Base-by-base conservation (phyloP, 2,329 filamentous ascomycete species). In the Neophaeococcomyces aloes region DNA sequence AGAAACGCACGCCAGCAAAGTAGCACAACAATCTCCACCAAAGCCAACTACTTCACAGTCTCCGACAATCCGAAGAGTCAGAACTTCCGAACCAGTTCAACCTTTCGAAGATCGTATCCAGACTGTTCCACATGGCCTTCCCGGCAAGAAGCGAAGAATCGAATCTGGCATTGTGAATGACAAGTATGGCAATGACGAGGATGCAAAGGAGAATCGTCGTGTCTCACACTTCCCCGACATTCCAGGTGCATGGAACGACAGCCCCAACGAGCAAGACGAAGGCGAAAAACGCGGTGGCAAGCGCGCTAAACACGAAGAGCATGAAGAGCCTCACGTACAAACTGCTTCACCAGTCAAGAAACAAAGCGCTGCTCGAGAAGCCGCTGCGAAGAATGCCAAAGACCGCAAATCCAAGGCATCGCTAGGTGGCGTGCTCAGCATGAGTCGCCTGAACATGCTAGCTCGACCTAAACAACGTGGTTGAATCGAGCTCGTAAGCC, bases 361-460 rank as follows among this genome's bases (percentile, higher is more conserved):
- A 39, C 45, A 33, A 21, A 53, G 48, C 29, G 45, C 46, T 10
- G 53, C 51, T n/a, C 51, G 50, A 25, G 50, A 52, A 39, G 31
- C 48, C 27, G 51, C 51, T 19, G 51, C 50, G 31, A 49, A 51
- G 31, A 53, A 33, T 38, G 52, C 48, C 7, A 49, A 49, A 27
- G 49, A 48, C 6, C 38, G 50, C 10, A 58, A 58, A 46, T 39
- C 29, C n/a, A 49, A 48, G 40, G 50, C 42, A 29, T 36, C 14
- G 33, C n/a, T 19, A 8, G 33, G 54, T 15, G 53, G 56, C 14
- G 56, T 61, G 14, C 56, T 70, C 40, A 71, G 62, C 43, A 54
- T 69, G 52, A 68, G 65, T 47, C 64, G 68, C 21, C 54, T 71
- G 53, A 69, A 70, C 47, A 62, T 69, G 62, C 59, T 71, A 27